A percentile compares a stretch with the other conserved stretches of the same genome.
phyloP scores from a whole-genome alignment of 805 yeast genomes.

The Nakazawaea populi region DNA sequence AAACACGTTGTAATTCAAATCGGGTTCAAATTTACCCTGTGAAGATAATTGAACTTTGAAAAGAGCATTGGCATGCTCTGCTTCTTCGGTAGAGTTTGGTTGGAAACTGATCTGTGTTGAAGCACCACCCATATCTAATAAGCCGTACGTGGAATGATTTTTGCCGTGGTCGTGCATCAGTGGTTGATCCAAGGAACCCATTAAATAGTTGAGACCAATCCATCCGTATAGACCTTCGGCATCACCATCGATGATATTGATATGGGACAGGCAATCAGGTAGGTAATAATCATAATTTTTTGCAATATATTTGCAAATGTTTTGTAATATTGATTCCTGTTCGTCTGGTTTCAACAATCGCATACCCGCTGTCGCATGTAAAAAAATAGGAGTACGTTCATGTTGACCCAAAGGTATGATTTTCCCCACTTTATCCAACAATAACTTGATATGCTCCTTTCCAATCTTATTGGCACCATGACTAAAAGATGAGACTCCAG shows the following conservation, averaged over 20 bases:
- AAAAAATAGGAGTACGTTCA: conserved; percentile 56
- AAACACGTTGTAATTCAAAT: conserved; percentile 35
- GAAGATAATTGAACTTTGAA: conserved; percentile 38
- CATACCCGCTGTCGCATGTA: conserved; percentile 71
- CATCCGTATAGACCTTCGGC: conserved; percentile 64
- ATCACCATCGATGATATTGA: conserved; percentile 58
- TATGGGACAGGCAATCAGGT: conserved; percentile 57
- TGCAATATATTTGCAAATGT: conserved; percentile 44
- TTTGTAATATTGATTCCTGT: conserved; percentile 33
- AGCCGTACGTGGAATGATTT: conserved; percentile 45
- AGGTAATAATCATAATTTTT: conserved; percentile 43
- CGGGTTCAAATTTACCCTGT: conserved; percentile 18
- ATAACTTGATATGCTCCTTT: conserved; percentile 39
- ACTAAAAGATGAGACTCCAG: conserved; percentile 51
- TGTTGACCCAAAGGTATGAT: conserved; percentile 58
- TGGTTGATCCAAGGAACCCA: conserved; percentile 36
- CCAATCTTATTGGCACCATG: conserved; percentile 45
- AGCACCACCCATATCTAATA: conserved; percentile 61
- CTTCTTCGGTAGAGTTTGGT: conserved; percentile 42
- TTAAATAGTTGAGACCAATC: conserved; percentile 54
- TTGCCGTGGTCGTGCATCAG: conserved; percentile 34
- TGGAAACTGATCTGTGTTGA: conserved; percentile 61
- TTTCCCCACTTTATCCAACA: conserved; percentile 42
- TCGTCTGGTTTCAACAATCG: conserved; percentile 48
- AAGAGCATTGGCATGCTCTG: conserved; percentile 39